Evolutionary conservation across 768 basidiomycete genomes (phyloP).

Genomic region (Pulveroboletus frians): DNA sequence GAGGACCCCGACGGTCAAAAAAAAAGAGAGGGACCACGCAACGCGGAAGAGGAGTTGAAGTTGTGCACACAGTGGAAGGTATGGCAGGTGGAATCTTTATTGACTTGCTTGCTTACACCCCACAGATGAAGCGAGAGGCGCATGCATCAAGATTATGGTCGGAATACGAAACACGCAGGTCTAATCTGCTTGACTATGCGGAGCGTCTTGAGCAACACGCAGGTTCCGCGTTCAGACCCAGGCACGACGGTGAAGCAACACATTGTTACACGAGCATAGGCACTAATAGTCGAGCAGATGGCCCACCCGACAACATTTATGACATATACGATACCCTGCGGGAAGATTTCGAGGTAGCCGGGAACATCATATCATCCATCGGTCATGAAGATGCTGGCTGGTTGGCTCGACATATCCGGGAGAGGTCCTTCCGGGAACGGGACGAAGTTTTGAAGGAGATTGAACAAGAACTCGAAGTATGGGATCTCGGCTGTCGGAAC

Average conservation of each 20-base stretch:
- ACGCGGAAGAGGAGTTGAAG: slow-evolving; percentile 61
- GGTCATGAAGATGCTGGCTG: slow-evolving; percentile 51
- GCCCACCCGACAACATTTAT: slow-evolving; percentile 44
- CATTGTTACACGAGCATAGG: not conserved
- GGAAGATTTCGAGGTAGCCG: slow-evolving; percentile 49
- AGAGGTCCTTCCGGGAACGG: slow-evolving; percentile 44
- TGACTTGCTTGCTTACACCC: slow-evolving; percentile 1
- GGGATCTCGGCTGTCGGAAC: slow-evolving; percentile 14
- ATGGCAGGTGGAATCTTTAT: slow-evolving; percentile 13
- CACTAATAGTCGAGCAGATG: slow-evolving; percentile 12
- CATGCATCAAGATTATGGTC: slow-evolving; percentile 55
- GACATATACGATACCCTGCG: slow-evolving; percentile 55
- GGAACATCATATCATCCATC: slow-evolving; percentile 38
- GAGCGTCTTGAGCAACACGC: slow-evolving; percentile 61
- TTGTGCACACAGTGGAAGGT: slow-evolving; percentile 71
- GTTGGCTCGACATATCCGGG: slow-evolving; percentile 51
- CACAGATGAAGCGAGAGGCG: slow-evolving; percentile 52
- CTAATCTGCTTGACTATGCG: slow-evolving; percentile 52
- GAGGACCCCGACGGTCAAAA: slow-evolving; percentile 46
- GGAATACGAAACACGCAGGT: slow-evolving; percentile 52
- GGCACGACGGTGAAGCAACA: slow-evolving; percentile 36
- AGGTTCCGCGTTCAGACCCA: slow-evolving; percentile 39
- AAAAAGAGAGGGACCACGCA: slow-evolving; percentile 55
- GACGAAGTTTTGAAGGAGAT: slow-evolving; percentile 55
- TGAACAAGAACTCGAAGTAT: slow-evolving; percentile 68